Percentiles rank a stretch among this genome's conserved stretches.
Evolutionary conservation across 2,329 filamentous ascomycete species (phyloP).

Genomic region (Xylaria sp.): DNA sequence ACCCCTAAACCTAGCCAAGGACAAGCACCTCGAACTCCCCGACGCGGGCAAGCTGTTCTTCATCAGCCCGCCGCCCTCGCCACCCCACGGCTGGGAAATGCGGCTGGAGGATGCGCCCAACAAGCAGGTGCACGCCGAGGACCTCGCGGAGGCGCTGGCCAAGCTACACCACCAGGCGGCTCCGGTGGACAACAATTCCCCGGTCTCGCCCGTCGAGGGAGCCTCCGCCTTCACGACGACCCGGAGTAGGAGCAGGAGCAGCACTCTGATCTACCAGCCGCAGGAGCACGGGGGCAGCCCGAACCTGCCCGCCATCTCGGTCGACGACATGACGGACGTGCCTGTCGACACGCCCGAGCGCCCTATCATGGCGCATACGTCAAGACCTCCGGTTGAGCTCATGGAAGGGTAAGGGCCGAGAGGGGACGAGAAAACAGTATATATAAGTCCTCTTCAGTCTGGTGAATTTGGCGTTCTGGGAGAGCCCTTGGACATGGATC

Average conservation of each 20-base stretch:
- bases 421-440: neutral
- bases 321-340: conserved; percentile 68
- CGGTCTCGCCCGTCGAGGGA: conserved; percentile 45
- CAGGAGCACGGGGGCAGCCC: conserved; percentile 57
- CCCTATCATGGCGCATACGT: conserved; percentile 61
- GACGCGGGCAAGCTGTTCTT: conserved; percentile 74
- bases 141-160: conserved; percentile 67
- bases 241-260: conserved; percentile 59
- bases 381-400: conserved; percentile 66
- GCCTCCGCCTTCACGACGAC: conserved; percentile 11
- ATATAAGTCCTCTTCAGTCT: neutral
- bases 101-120: conserved; percentile 70
- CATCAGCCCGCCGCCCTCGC: conserved; percentile 69
- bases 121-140: conserved; percentile 69
- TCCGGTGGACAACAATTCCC: conserved; percentile 32
- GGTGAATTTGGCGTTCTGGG: neutral
- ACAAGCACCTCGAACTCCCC: conserved; percentile 66
- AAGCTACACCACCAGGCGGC: conserved; percentile 57
- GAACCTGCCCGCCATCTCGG: conserved; percentile 64
- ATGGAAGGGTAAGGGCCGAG: conserved; percentile 47
- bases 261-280: conserved; percentile 68
- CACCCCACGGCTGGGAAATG: conserved; percentile 71
- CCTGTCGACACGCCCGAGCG: conserved; percentile 45
- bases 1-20: conserved; percentile 50
- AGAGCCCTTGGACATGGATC: neutral